A percentile compares a stretch with the other conserved stretches of the same genome.
Evolutionary conservation across 352 stramenopile genomes (phyloP).

Genomic region (Lagenidium giganteum): DNA sequence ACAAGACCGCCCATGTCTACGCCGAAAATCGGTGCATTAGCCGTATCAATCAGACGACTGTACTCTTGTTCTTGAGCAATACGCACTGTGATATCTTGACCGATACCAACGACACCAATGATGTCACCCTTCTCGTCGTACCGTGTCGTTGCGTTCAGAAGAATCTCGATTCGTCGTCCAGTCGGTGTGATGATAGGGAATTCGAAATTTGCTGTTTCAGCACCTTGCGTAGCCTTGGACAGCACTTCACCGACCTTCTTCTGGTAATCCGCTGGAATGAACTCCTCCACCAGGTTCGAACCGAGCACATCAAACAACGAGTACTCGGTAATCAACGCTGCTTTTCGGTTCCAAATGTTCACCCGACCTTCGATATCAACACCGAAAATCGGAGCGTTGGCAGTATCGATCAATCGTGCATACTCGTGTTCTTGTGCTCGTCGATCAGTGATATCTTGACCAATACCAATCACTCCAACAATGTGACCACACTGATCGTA

Average conservation of each 20-base stretch:
- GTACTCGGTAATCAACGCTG: conserved; percentile 88
- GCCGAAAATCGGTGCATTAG: conserved; percentile 87
- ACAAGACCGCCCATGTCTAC: conserved; percentile 70
- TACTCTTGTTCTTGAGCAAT: conserved; percentile 88
- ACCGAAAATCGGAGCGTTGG: conserved; percentile 89
- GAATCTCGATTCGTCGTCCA: conserved; percentile 70
- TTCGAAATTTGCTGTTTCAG: conserved; percentile 81
- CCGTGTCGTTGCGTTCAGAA: conserved; percentile 78
- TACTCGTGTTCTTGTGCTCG: conserved; percentile 86
- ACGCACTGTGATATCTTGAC: conserved; percentile 75
- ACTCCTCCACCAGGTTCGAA: conserved; percentile 83
- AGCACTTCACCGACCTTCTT: conserved; percentile 55
- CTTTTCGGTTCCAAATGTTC: conserved; percentile 91
- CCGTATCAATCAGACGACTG: conserved; percentile 80
- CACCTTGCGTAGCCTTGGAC: conserved; percentile 48
- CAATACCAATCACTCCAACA: conserved; percentile 71
- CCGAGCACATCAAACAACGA: conserved; percentile 85
- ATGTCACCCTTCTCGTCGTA: conserved; percentile 81
- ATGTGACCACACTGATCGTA: conserved; percentile 71
- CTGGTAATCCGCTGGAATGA: conserved; percentile 80
- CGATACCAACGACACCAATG: conserved; percentile 77
- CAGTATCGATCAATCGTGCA: conserved; percentile 83
- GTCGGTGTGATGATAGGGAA: conserved; percentile 84
- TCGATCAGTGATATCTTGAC: conserved; percentile 79
- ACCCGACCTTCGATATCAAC: conserved; percentile 78